phyloP scores from a whole-genome alignment of 164 flowering plant genomes.

The Protea cynaroides region DNA sequence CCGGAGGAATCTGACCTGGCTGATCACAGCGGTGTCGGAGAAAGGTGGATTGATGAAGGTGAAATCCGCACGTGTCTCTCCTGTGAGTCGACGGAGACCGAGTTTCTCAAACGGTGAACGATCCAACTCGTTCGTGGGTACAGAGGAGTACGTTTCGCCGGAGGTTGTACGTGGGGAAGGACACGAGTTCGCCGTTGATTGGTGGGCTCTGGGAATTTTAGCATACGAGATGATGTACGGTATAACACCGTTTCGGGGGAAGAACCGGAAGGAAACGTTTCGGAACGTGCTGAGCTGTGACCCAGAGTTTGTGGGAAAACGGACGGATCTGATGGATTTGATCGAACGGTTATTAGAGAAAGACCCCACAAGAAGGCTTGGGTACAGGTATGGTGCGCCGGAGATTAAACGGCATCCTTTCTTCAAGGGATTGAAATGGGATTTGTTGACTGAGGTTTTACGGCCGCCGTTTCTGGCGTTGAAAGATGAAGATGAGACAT shows the following conservation, averaged over 20 bases:
- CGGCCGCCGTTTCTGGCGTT: slow-evolving; percentile 83
- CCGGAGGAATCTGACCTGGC: slow-evolving; percentile 25
- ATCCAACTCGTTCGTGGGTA: slow-evolving; percentile 51
- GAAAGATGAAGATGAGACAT: slow-evolving; percentile 32
- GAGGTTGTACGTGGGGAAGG: slow-evolving; percentile 86
- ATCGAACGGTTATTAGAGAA: slow-evolving; percentile 65
- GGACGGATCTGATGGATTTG: slow-evolving; percentile 52
- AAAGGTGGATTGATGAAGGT: slow-evolving; percentile 35
- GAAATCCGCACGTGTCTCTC: slow-evolving; percentile 76
- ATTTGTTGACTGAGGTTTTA: slow-evolving; percentile 53
- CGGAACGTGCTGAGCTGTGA: slow-evolving; percentile 45
- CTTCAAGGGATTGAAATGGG: slow-evolving; percentile 73
- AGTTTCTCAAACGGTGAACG: slow-evolving; percentile 23
- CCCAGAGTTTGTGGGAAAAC: slow-evolving; percentile 51
- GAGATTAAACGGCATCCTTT: slow-evolving; percentile 78
- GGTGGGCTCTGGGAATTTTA: slow-evolving; percentile 93
- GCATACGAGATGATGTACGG: slow-evolving; percentile 91
- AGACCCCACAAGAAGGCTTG: slow-evolving; percentile 69
- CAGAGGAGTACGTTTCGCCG: slow-evolving; percentile 91
- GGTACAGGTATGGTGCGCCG: slow-evolving; percentile 55
- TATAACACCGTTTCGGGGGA: slow-evolving; percentile 78
- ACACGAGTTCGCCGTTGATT: slow-evolving; percentile 88
- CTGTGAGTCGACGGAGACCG: slow-evolving; percentile 40
- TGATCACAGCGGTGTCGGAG: slow-evolving; percentile 45
- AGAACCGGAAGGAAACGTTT: slow-evolving; percentile 70